Evolutionary conservation across 176 grass and related monocot species (phyloP).

Genomic region (Pontederia crassipes): DNA sequence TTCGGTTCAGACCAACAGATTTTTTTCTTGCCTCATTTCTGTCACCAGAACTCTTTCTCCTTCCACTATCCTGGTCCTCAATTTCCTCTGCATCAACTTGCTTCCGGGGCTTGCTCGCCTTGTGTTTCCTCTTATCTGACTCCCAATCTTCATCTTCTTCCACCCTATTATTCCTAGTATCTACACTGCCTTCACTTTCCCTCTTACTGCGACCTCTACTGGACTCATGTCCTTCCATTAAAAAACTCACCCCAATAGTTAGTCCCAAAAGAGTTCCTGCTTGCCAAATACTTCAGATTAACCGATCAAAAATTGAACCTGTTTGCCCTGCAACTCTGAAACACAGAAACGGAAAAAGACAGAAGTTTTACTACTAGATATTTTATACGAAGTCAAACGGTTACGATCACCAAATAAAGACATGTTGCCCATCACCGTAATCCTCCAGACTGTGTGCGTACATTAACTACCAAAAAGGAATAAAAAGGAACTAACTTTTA

Average conservation of each 20-base stretch:
- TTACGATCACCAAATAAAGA: too few species aligned
- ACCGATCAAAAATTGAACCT: too few species aligned
- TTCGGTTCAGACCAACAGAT: conserved; percentile 6
- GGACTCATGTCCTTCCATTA: conserved; percentile 27
- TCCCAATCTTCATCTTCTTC: conserved; percentile 29
- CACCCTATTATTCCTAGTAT: conserved; percentile 22
- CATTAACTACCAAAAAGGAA: too few species aligned
- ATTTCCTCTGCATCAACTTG: conserved; percentile 23
- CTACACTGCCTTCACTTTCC: conserved; percentile 27
- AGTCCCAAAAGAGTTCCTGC: too few species aligned
- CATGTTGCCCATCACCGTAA: too few species aligned
- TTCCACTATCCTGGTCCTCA: conserved; percentile 25
- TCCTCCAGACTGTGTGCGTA: too few species aligned
- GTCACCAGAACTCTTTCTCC: conserved; percentile 23
- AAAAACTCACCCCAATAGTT: background rate
- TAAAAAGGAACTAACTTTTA: too few species aligned
- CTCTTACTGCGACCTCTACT: conserved; percentile 31
- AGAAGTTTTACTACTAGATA: too few species aligned
- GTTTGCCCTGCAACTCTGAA: too few species aligned
- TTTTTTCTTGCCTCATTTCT: conserved; percentile 24
- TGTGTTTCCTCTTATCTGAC: conserved; percentile 23
- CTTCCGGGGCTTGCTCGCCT: conserved; percentile 33
- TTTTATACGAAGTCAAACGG: too few species aligned
- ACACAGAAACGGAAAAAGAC: too few species aligned
- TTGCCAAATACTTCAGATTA: too few species aligned